Conservation (phyloP, 345 rosid species). For the Hypericum perforatum region DNA sequence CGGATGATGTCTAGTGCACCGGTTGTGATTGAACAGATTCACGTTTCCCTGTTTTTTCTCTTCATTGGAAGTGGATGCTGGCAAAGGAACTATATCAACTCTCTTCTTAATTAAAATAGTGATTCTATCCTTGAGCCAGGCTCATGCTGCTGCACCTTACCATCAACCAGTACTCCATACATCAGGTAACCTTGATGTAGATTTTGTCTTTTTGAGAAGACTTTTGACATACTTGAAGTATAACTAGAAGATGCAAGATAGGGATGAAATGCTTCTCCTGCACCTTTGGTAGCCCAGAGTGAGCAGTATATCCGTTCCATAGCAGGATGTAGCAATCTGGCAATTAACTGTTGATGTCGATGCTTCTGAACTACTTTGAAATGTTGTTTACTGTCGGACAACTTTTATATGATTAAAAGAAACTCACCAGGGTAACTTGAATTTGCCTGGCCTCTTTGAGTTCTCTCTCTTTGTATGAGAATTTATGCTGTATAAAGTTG, state of each 20-base stretch:
- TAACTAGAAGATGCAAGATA: too few relatives aligned
- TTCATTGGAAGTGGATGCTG: slow-evolving; percentile 17
- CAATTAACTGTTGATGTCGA: too few relatives aligned
- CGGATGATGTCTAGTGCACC: background rate
- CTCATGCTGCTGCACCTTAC: slow-evolving; percentile 13
- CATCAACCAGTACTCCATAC: slow-evolving; percentile 14
- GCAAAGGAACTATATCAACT: slow-evolving; percentile 17
- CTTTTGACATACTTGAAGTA: too few relatives aligned
- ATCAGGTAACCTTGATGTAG: slow-evolving; percentile 14
- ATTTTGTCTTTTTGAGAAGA: too few relatives aligned
- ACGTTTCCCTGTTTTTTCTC: slow-evolving; percentile 27
- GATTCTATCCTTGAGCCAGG: slow-evolving; percentile 26
- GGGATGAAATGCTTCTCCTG: too few relatives aligned
- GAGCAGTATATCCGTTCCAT: too few relatives aligned
- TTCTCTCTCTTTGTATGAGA: slow-evolving; percentile 35
- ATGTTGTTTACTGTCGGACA: slow-evolving; percentile 11
- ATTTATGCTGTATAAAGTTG: slow-evolving; percentile 19
- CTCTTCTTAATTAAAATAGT: slow-evolving; percentile 32
- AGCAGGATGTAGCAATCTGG: too few relatives aligned
- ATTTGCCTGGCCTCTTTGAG: slow-evolving; percentile 32
- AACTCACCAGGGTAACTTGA: slow-evolving; percentile 23
- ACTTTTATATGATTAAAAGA: slow-evolving; percentile 13
- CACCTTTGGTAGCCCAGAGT: too few relatives aligned
- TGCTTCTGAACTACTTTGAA: background rate
- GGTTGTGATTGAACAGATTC: slow-evolving; percentile 18